Evolutionary conservation across 345 rosid species (phyloP).

Genomic region (Eucalyptus cloeziana): DNA sequence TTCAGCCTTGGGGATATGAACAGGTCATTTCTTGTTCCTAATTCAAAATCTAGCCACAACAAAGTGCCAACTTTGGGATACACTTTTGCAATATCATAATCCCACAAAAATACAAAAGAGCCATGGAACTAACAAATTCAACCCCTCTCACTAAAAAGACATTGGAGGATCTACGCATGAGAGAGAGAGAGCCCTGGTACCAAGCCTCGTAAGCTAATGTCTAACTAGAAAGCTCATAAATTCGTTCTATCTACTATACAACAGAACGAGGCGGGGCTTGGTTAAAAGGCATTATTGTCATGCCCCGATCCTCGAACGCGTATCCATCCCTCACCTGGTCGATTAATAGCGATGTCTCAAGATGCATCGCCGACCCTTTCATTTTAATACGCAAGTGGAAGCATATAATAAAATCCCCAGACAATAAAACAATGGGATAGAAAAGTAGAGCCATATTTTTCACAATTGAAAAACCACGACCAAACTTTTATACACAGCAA

Average conservation of each 20-base stretch:
- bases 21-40: not conserved
- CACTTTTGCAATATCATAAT: not conserved
- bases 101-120: not conserved
- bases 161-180: not conserved
- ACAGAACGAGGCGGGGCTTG: not conserved
- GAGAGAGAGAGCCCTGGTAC: not conserved
- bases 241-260: not conserved
- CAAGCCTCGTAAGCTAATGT: not conserved
- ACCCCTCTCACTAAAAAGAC: not conserved
- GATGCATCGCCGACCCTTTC: too few species aligned
- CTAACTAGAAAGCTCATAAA: not conserved
- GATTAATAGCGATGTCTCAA: too few species aligned
- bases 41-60: not conserved
- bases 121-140: not conserved
- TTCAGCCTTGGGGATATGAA: not conserved
- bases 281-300: not conserved
- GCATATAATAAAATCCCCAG: too few species aligned
- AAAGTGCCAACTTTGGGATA: not conserved
- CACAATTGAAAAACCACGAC: too few species aligned
- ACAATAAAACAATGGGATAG: too few species aligned
- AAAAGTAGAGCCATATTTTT: too few species aligned
- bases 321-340: too few species aligned
- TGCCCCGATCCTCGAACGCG: too few species aligned
- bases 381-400: too few species aligned
- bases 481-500: too few species aligned